Evolutionary conservation across 148 eudicot species (phyloP).

Genomic region (Nyssa sinensis): DNA sequence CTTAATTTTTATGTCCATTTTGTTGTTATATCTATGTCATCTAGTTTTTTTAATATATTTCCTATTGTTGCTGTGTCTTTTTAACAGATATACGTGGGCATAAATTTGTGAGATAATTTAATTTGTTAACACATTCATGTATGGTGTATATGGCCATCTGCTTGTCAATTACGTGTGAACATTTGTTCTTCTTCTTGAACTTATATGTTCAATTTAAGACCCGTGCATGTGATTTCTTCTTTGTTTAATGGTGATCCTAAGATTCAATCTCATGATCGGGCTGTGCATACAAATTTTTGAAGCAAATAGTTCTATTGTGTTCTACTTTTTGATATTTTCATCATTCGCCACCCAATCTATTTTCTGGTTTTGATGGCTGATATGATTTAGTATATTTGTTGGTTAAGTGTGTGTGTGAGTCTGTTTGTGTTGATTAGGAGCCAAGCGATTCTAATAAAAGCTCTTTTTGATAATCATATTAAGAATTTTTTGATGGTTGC

Average conservation of each 20-base stretch:
- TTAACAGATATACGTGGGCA: not conserved
- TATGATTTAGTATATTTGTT: not conserved
- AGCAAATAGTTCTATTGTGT: not conserved
- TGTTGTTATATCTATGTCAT: not conserved
- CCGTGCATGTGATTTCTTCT: not conserved
- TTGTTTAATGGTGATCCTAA: not conserved
- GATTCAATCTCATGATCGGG: not conserved
- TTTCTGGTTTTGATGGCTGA: not conserved
- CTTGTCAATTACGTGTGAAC: not conserved
- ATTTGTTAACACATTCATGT: not conserved
- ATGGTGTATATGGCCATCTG: not conserved
- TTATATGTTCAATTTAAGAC: conserved; percentile 3
- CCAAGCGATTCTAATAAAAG: not conserved
- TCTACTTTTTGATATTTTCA: not conserved
- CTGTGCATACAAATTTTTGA: not conserved
- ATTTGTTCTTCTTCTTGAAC: not conserved
- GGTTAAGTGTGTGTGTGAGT: not conserved
- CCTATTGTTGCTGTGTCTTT: not conserved
- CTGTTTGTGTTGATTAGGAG: not conserved
- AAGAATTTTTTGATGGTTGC: not conserved
- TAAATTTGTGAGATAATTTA: not conserved
- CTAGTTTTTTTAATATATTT: not conserved
- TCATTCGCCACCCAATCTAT: not conserved
- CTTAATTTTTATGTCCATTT: not conserved
- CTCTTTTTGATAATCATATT: not conserved